Percentiles rank a stretch among this genome's conserved stretches.
Evolutionary conservation across 2,329 filamentous ascomycete genomes (phyloP).

Genomic region (Phoma sp.): DNA sequence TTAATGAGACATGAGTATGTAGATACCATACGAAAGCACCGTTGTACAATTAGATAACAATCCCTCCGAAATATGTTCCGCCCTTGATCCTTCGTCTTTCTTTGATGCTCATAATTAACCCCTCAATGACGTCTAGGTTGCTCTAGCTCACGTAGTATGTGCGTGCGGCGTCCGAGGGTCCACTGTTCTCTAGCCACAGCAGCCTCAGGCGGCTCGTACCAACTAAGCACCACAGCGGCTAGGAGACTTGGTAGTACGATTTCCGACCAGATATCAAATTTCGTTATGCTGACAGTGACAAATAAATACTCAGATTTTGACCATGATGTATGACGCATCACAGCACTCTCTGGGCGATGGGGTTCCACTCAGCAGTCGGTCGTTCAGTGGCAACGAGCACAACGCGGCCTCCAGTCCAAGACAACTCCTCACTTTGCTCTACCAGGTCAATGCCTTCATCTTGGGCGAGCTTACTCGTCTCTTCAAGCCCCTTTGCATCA

Average conservation of each 20-base stretch:
- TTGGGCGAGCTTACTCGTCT: slow-evolving; percentile 29
- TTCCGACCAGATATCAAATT: not conserved
- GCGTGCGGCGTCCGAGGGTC: slow-evolving; percentile 1
- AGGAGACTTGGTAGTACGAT: not conserved
- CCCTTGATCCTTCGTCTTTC: not conserved
- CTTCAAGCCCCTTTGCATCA: slow-evolving; percentile 26
- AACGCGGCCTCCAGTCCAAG: slow-evolving; percentile 47
- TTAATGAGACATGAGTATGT: slow-evolving; percentile 14
- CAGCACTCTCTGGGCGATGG: slow-evolving; percentile 43
- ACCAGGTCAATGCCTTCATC: slow-evolving; percentile 34
- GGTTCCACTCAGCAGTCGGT: slow-evolving; percentile 48
- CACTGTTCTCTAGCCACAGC: slow-evolving; percentile 16
- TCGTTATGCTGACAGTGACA: not conserved
- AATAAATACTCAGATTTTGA: not conserved
- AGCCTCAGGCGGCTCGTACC: slow-evolving; percentile 6
- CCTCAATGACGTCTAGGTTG: slow-evolving; percentile 15
- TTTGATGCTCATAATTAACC: not conserved
- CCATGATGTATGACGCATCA: slow-evolving; percentile 17
- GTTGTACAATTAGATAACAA: not conserved
- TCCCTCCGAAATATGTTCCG: not conserved
- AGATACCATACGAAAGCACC: slow-evolving; percentile 12
- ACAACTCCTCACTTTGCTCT: slow-evolving; percentile 24
- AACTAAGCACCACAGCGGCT: not conserved
- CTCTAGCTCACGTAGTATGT: not conserved
- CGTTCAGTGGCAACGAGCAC: slow-evolving; percentile 51